A percentile compares a stretch with the other conserved stretches of the same genome.
These are phyloP conservation scores for Hypericum perforatum DNA, from an alignment of 345 rosid genomes.

Conservation along the genomic window DNA sequence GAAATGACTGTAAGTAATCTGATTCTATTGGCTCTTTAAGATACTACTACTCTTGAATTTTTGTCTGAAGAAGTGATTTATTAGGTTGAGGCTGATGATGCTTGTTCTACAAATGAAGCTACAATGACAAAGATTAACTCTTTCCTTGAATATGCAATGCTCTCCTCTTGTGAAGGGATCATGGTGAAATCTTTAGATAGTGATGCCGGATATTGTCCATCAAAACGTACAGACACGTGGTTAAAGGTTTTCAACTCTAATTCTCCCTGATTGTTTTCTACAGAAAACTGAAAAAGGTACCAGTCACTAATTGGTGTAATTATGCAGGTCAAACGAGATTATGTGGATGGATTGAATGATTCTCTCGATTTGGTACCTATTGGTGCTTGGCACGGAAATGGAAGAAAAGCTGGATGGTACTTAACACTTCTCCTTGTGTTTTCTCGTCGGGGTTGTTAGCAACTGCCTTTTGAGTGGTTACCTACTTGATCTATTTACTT, in stretches of 20 bases:
- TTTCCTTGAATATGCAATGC: conserved; percentile 64
- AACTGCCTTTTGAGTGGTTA: background rate
- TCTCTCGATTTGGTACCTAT: conserved; percentile 89
- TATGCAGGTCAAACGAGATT: conserved; percentile 78
- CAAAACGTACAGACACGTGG: conserved; percentile 82
- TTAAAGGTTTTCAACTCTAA: conserved; percentile 45
- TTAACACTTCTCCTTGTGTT: background rate
- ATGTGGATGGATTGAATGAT: conserved; percentile 67
- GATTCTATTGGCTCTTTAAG: background rate
- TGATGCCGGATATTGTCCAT: conserved; percentile 67
- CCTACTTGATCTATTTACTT: background rate
- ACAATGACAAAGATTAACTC: conserved; percentile 34
- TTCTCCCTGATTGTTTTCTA: background rate
- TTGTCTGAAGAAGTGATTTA: conserved; percentile 10
- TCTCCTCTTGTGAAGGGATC: conserved; percentile 73
- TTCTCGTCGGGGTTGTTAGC: background rate
- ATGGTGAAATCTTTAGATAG: conserved; percentile 67
- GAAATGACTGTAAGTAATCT: conserved; percentile 50
- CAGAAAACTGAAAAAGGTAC: background rate
- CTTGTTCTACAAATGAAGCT: conserved; percentile 35
- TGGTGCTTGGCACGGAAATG: conserved; percentile 94
- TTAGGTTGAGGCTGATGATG: conserved; percentile 54
- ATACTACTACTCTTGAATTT: background rate
- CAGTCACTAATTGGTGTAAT: conserved; percentile 7
- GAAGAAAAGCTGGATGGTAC: conserved; percentile 95